Base-by-base conservation (phyloP, 352 stramenopile genomes). In the Pythium dissotocum region DNA sequence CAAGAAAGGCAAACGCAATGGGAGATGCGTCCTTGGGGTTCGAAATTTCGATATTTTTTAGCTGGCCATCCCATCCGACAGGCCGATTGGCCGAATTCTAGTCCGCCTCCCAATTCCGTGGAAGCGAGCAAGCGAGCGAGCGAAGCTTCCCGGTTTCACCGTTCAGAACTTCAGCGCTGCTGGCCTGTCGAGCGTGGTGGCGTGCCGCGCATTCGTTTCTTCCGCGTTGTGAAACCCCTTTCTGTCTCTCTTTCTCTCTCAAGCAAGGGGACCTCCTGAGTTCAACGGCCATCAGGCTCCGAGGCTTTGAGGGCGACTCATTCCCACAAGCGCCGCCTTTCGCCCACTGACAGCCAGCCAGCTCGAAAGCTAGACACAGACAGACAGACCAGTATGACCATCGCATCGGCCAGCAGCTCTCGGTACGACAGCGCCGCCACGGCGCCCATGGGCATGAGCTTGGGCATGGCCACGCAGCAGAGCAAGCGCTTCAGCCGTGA, bases 401-500 rank as follows among this genome's bases (percentile, higher is more conserved):
- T 68, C 53, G 30, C 42, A 1, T 38, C 33, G 42, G 52, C 44
- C 16, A 33, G 42, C 6, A 57, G 42, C 42, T 46, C 57, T 44
- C 8, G 36, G 36, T 44, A 44, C 36, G 36, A 18, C 8, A 14
- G 36, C 36, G 36, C 16, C 7, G 10, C 8, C 36, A 14, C 12
- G 36, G 42, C 42, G 42, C 14, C 16, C 42, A 13, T 51, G 42
- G 7, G 16, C 42, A 26, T 51, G 42, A 42, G 12, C 36, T 42
- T 7, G 36, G 42, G 6, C 4, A 51, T 33, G 30, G 48, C 61
- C 24, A 44, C 42, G 44, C 40, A 48, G 26, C 12, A n/a, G 51
- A 24, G 63, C 65, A 65, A 65, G 65, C 57, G 13, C 36, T 48
- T 30, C 52, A 55, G 30, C 16, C 59, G 60, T 36, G 60, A 67